Evolutionary conservation across 495 filamentous ascomycete genomes (phyloP), one percentile per base, ranked within the genome.

Genomic region (Neurospora tetrasperma): DNA sequence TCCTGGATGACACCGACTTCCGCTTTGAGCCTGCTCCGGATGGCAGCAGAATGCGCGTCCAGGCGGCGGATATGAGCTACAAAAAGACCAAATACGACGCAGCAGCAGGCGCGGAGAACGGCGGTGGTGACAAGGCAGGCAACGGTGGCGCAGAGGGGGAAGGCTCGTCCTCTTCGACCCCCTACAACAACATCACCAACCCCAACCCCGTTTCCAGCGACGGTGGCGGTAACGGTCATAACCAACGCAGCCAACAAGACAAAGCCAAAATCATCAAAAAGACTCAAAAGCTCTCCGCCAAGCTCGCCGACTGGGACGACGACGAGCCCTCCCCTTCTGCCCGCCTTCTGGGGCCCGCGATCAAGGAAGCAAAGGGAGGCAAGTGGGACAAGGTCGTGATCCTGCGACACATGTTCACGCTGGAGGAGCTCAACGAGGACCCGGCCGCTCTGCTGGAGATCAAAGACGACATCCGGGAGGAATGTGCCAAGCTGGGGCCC

Each of bases 381-480:
- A 87, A 87, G 74, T 90, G 87, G 75, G 93, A 93, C 74, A 94
- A 94, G 77, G 83, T 93, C 3, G 94, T 98, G 20, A 90, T 98
- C 71, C 82, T 99, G 72, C 93, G 94, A 77, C 92, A 97, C 79
- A 96, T 97, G 93, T 99, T 99, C 80, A 97, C 94, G 11, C 85
- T 96, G 39, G 76, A 90, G 42, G 93, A 97, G 82, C 84, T 99
- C 68, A 88, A 92, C 79, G 91, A 95, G 72, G 95, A 99, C 79
- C 90, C 93, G 3, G 88, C 89, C 0, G 92, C 92, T 4, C 87
- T 95, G 69, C 84, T 94, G 8, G 96, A 98, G 73, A 97, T 98
- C 81, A 96, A 96, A 77, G 90, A 96, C 80, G 96, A 99, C 78
- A 92, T 99, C 44, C 89, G 92, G 38, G 93, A 96, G 42, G 94